Evolutionary conservation across 768 basidiomycete genomes (phyloP).

Genomic region (Boletales sp.): DNA sequence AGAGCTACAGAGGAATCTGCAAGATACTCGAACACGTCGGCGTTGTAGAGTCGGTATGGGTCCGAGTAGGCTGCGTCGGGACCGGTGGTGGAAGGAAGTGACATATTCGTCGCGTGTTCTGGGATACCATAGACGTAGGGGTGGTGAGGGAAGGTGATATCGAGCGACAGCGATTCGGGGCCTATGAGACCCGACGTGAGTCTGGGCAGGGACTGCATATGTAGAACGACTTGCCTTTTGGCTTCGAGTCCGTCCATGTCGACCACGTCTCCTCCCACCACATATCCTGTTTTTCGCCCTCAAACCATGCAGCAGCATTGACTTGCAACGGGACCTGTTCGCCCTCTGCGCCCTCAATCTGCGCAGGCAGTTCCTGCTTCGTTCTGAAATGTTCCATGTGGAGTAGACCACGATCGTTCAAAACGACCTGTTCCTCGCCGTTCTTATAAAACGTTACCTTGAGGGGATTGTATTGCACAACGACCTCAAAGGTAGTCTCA

Average conservation of each 20-base stretch:
- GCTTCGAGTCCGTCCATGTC: conserved; percentile 90
- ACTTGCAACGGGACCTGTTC: conserved; percentile 54
- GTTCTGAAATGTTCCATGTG: conserved; percentile 98
- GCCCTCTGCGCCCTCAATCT: conserved; percentile 35
- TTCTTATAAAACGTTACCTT: conserved; percentile 66
- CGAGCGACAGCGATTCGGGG: conserved; percentile 89
- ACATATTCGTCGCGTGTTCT: conserved; percentile 89
- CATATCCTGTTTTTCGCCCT: conserved; percentile 78
- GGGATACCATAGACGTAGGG: conserved; percentile 94
- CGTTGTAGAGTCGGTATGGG: conserved; percentile 92
- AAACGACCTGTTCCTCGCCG: conserved; percentile 79
- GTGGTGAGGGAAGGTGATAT: conserved; percentile 91
- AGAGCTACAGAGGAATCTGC: conserved; percentile 75
- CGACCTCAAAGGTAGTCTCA: conserved; percentile 59
- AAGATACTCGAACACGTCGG: conserved; percentile 95
- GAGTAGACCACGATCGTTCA: conserved; percentile 86
- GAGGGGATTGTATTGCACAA: conserved; percentile 73
- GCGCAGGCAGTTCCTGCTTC: conserved; percentile 44
- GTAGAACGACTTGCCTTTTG: conserved; percentile 64
- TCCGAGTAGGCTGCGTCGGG: conserved; percentile 75
- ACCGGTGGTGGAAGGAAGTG: conserved; percentile 85
- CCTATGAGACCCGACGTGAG: conserved; percentile 47
- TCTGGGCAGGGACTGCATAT: not conserved
- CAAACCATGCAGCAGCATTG: conserved; percentile 75
- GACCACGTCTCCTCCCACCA: conserved; percentile 89